phyloP scores from a whole-genome alignment of 106 monocot species.

The Cymbidium sinense region DNA sequence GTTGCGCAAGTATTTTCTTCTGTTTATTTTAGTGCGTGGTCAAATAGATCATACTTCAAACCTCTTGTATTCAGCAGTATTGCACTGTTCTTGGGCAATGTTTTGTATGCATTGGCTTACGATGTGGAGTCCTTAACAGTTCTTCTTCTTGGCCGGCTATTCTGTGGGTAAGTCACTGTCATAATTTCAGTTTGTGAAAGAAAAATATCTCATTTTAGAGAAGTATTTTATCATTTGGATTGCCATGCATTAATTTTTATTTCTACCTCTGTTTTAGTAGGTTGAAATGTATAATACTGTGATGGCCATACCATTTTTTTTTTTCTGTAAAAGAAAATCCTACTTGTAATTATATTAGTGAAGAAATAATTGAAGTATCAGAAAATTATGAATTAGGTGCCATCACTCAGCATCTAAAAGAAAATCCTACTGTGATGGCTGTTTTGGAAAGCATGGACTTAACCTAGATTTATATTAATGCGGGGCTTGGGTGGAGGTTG shows the following conservation, averaged over 20 bases:
- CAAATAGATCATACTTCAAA: constrained; percentile 88
- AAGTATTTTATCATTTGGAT: neutral
- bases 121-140: constrained; percentile 63
- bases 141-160: constrained; percentile 75
- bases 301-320: too few relatives aligned
- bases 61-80: constrained; percentile 92
- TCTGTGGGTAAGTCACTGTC: constrained; percentile 72
- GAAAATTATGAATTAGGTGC: too few relatives aligned
- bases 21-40: constrained; percentile 98
- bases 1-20: constrained; percentile 93
- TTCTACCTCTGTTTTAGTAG: neutral
- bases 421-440: too few relatives aligned
- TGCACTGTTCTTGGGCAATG: constrained; percentile 74
- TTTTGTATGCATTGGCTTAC: constrained; percentile 86
- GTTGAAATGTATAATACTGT: too few relatives aligned
- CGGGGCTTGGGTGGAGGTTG: too few relatives aligned
- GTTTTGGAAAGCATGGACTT: too few relatives aligned
- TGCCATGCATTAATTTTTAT: neutral
- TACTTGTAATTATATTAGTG: too few relatives aligned
- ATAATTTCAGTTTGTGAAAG: neutral
- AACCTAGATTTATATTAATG: neutral
- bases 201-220: neutral
- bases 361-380: too few relatives aligned
- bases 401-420: too few relatives aligned
- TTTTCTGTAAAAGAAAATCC: too few relatives aligned